These are phyloP conservation scores for Conringia planisiliqua DNA, from an alignment of 345 rosid genomes.

Conservation along the genomic window DNA sequence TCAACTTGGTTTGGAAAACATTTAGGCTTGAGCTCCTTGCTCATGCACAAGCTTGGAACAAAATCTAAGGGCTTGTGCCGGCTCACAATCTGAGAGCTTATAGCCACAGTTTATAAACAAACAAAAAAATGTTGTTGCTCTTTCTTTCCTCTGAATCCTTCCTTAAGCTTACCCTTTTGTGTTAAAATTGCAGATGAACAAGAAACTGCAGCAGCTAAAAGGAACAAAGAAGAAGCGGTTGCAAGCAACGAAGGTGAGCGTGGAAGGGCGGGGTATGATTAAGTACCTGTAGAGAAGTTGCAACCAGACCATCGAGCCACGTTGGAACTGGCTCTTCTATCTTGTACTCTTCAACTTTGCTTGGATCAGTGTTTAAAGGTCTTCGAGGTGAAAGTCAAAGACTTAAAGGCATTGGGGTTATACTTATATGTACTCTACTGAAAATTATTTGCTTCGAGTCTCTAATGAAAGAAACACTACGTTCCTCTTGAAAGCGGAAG, in stretches of 20 bases:
- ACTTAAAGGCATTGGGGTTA: slow-evolving; percentile 21
- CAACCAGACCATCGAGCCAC: not conserved
- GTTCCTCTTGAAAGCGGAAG: not conserved
- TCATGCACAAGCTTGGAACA: not conserved
- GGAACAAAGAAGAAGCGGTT: slow-evolving; percentile 88
- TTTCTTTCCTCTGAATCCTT: not conserved
- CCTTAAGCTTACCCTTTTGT: not conserved
- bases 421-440: slow-evolving; percentile 2
- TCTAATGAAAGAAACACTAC: slow-evolving; percentile 11
- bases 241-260: slow-evolving; percentile 90
- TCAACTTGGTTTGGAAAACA: not conserved
- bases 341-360: slow-evolving; percentile 8
- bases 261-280: slow-evolving; percentile 96
- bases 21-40: not conserved
- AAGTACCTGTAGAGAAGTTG: slow-evolving; percentile 61
- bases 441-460: slow-evolving; percentile 10
- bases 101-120: not conserved
- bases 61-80: not conserved
- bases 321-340: slow-evolving; percentile 6
- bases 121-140: not conserved
- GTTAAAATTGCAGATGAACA: slow-evolving; percentile 69
- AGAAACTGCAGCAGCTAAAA: slow-evolving; percentile 93
- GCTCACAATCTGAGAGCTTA: not conserved
- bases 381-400: slow-evolving; percentile 16
- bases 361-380: slow-evolving; percentile 12